A percentile compares a stretch with the other conserved stretches of the same genome.
Conservation (phyloP, 2,329 filamentous ascomycete species). For the Aurifilum marmelostoma region DNA sequence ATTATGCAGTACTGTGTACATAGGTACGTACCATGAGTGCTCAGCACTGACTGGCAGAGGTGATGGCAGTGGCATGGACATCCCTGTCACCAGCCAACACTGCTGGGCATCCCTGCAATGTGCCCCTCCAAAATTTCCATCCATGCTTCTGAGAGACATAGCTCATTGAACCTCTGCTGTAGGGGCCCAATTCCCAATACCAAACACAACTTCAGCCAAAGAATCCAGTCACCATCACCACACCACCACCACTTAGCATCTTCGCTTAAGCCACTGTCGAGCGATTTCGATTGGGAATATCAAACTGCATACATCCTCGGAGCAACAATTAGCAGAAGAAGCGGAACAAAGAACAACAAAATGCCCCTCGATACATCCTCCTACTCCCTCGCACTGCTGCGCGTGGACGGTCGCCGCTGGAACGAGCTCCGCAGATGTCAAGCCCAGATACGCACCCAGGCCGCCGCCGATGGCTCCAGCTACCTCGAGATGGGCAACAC, state of each 20-base stretch:
- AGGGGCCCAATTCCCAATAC: neutral
- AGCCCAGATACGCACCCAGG: slow-evolving; percentile 89
- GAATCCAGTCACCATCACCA: neutral
- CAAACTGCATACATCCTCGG: too few species aligned
- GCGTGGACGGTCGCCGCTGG: slow-evolving; percentile 87
- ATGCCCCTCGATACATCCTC: slow-evolving; percentile 97
- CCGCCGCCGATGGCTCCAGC: slow-evolving; percentile 87
- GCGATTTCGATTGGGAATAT: neutral
- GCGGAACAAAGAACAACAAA: slow-evolving; percentile 30
- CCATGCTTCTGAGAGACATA: neutral
- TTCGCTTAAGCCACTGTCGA: neutral
- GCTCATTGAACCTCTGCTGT: neutral
- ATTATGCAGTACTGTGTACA: neutral
- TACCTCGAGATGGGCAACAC: slow-evolving; percentile 98
- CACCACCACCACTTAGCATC: neutral
- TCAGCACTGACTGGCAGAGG: neutral
- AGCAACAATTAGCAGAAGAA: neutral
- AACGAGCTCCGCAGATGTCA: slow-evolving; percentile 91
- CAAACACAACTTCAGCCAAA: neutral
- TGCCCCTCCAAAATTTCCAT: slow-evolving; percentile 1
- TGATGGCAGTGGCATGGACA: neutral
- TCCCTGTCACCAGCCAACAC: neutral
- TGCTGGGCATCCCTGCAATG: neutral
- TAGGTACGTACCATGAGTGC: neutral
- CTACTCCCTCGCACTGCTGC: slow-evolving; percentile 83